These are phyloP conservation scores for Plantago ovata DNA, from an alignment of 257 asterid genomes.

Conservation along the genomic window DNA sequence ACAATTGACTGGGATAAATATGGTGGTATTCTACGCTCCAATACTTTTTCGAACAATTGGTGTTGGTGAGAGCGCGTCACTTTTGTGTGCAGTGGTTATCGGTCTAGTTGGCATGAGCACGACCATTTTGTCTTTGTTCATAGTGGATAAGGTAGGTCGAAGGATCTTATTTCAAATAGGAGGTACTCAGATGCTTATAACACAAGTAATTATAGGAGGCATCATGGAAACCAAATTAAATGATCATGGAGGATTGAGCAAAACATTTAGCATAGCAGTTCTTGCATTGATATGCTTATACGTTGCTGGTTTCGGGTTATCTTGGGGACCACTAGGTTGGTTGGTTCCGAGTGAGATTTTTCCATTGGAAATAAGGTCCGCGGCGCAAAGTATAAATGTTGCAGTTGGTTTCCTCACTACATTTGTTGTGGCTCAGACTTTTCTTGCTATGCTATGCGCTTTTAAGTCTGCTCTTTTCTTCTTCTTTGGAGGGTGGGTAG, in stretches of 20 bases:
- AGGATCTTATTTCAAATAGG: slow-evolving; percentile 19
- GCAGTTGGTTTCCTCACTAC: slow-evolving; percentile 23
- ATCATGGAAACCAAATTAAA: slow-evolving; percentile 25
- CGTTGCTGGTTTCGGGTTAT: slow-evolving; percentile 25
- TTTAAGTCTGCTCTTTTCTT: slow-evolving; percentile 28
- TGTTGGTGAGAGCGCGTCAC: slow-evolving; percentile 19
- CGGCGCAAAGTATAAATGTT: slow-evolving; percentile 33
- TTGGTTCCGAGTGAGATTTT: slow-evolving; percentile 31
- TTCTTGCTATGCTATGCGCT: slow-evolving; percentile 25
- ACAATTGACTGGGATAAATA: slow-evolving; percentile 32
- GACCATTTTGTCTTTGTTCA: slow-evolving; percentile 9
- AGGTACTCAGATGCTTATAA: slow-evolving; percentile 22
- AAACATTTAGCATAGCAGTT: slow-evolving; percentile 2
- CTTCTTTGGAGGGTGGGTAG: slow-evolving; percentile 37
- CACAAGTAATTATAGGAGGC: slow-evolving; percentile 21
- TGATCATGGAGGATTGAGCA: slow-evolving; percentile 25
- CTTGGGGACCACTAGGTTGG: slow-evolving; percentile 43
- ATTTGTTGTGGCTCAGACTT: slow-evolving; percentile 25
- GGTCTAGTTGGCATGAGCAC: background rate
- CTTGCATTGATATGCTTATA: slow-evolving; percentile 25
- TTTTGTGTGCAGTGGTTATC: slow-evolving; percentile 13
- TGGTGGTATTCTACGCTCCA: slow-evolving; percentile 33
- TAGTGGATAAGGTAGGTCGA: slow-evolving; percentile 21
- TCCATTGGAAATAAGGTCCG: slow-evolving; percentile 32
- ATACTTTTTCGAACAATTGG: slow-evolving; percentile 33